These are phyloP conservation scores for Aspergillus sp. DNA, from an alignment of 2,329 filamentous ascomycete genomes.

Conservation along the genomic window DNA sequence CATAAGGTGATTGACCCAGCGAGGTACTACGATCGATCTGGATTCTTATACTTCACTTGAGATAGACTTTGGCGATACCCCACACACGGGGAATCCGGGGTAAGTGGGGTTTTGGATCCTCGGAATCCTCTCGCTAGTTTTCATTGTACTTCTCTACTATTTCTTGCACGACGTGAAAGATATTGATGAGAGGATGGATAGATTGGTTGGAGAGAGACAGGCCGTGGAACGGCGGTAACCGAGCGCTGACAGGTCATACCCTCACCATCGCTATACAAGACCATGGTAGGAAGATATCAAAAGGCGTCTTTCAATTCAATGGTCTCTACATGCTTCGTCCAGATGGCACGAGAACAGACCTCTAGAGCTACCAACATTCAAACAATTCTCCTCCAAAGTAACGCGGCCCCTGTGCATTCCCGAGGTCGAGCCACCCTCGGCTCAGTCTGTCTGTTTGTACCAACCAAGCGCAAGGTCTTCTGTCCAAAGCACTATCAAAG, in stretches of 20 bases:
- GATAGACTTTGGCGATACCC: neutral
- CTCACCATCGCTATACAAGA: neutral
- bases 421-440: neutral
- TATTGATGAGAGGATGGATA: no score
- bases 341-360: no score
- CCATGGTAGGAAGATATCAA: neutral
- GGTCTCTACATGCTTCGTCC: no score
- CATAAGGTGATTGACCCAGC: neutral
- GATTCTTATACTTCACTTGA: neutral
- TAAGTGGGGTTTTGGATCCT: neutral
- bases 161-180: neutral
- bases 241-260: no score
- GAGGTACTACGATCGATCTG: neutral
- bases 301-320: no score
- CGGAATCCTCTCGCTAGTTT: no score
- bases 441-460: neutral
- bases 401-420: neutral
- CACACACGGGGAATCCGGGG: neutral
- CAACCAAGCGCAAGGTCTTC: neutral
- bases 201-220: no score
- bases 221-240: no score
- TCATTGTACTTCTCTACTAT: neutral
- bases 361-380: no score
- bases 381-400: no score
- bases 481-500: neutral